These are phyloP conservation scores for Penicillium sclerotiorum DNA, from an alignment of 2,329 filamentous ascomycete genomes.

Conservation along the genomic window DNA sequence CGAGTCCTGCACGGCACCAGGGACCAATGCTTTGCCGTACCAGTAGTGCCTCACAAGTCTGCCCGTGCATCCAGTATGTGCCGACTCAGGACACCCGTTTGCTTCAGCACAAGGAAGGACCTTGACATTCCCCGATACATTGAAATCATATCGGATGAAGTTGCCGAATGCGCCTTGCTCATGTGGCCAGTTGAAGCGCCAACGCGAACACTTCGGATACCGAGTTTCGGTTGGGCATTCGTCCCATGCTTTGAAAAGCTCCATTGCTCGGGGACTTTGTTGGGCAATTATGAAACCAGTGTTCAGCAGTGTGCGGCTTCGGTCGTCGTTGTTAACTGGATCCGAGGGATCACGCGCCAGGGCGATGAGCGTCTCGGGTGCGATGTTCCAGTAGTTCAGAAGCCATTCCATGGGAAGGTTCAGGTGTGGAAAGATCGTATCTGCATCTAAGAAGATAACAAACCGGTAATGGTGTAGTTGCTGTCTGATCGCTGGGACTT, in stretches of 20 bases:
- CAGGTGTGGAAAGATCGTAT: constrained; percentile 46
- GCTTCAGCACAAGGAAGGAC: constrained; percentile 17
- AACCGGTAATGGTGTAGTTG: constrained; percentile 45
- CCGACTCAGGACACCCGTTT: constrained; percentile 20
- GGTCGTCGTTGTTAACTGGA: constrained; percentile 41
- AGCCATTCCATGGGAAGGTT: constrained; percentile 54
- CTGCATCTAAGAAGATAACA: constrained; percentile 51
- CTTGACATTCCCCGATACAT: constrained; percentile 17
- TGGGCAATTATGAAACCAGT: constrained; percentile 51
- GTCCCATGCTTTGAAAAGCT: constrained; percentile 22
- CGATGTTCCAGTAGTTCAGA: constrained; percentile 51
- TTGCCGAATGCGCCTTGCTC: constrained; percentile 22
- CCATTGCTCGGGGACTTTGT: constrained; percentile 14
- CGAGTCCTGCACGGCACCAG: constrained; percentile 10
- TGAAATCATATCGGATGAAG: constrained; percentile 20
- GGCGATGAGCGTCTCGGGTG: constrained; percentile 44
- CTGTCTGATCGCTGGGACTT: constrained; percentile 44
- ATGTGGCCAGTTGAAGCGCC: constrained; percentile 19
- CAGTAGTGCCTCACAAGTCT: constrained; percentile 23
- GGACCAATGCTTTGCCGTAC: constrained; percentile 13
- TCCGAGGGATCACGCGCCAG: constrained; percentile 51
- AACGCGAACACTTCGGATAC: constrained; percentile 15
- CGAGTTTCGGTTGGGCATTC: constrained; percentile 11
- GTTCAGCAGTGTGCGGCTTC: constrained; percentile 41
- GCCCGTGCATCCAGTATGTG: constrained; percentile 15